Percentiles rank a stretch among this genome's conserved stretches.
Conservation (phyloP, 768 basidiomycete species). For the Boletus bicolor region DNA sequence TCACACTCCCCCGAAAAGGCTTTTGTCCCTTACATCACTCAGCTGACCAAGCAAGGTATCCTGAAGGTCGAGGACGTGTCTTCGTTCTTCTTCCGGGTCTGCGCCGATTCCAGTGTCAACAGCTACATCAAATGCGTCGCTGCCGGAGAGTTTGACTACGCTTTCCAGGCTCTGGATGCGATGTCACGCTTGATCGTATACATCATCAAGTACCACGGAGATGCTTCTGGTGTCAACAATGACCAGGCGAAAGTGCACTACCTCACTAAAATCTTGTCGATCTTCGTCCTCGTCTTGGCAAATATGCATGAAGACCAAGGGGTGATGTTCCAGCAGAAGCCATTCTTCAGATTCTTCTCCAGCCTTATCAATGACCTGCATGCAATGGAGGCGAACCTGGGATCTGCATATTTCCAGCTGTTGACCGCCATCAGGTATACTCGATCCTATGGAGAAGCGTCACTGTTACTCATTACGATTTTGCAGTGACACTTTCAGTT, state of each 20-base stretch:
- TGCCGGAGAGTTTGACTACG: conserved; percentile 66
- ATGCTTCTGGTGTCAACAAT: conserved; percentile 87
- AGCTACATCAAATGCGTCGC: conserved; percentile 77
- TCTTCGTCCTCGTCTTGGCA: conserved; percentile 93
- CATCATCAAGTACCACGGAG: conserved; percentile 99
- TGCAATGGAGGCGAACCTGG: conserved; percentile 78
- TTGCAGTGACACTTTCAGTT: conserved; percentile 87
- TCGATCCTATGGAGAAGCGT: not conserved
- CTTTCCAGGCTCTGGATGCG: conserved; percentile 93
- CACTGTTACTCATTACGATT: not conserved
- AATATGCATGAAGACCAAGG: conserved; percentile 95
- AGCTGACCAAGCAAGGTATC: conserved; percentile 94
- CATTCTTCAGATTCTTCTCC: conserved; percentile 98
- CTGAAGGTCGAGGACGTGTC: conserved; percentile 94
- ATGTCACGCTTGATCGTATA: conserved; percentile 93
- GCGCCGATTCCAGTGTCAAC: conserved; percentile 90
- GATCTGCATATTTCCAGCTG: conserved; percentile 85
- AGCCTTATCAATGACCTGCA: conserved; percentile 92
- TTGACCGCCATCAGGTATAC: conserved; percentile 81
- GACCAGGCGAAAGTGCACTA: conserved; percentile 96
- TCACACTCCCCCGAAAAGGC: conserved; percentile 89
- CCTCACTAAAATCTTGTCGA: conserved; percentile 94
- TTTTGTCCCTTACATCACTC: conserved; percentile 96
- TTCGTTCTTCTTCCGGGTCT: conserved; percentile 97
- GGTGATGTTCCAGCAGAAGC: conserved; percentile 88